phyloP scores from a whole-genome alignment of 2,329 filamentous ascomycete genomes.

The Metarhizium sp. region DNA sequence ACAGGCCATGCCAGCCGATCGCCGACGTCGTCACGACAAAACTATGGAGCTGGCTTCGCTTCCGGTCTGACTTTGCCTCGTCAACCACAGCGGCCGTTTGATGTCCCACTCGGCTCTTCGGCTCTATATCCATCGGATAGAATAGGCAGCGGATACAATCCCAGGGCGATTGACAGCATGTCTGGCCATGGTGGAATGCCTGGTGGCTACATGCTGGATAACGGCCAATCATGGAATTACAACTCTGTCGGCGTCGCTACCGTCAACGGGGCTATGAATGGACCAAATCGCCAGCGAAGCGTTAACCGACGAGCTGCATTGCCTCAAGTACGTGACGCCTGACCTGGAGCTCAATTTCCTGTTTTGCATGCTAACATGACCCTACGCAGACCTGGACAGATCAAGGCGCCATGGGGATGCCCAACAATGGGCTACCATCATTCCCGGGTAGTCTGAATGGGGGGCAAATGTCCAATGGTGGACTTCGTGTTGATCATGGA shows the following conservation, averaged over 20 bases:
- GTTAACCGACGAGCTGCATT: conserved; percentile 52
- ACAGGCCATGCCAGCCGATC: conserved; percentile 48
- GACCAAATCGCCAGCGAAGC: conserved; percentile 46
- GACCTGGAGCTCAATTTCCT: background rate
- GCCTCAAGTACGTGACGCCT: conserved; percentile 55
- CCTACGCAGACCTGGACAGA: conserved; percentile 40
- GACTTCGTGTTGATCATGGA: conserved; percentile 33
- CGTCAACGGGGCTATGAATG: conserved; percentile 55
- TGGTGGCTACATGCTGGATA: conserved; percentile 47
- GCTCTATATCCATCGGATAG: conserved; percentile 64
- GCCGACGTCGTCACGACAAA: conserved; percentile 60
- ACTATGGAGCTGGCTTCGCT: conserved; percentile 44
- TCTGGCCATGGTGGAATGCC: conserved; percentile 29
- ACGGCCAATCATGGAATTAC: conserved; percentile 75
- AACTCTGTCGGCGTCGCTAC: conserved; percentile 56
- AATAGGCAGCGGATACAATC: conserved; percentile 47
- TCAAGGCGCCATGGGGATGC: conserved; percentile 33
- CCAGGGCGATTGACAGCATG: conserved; percentile 48
- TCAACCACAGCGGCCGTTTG: conserved; percentile 65
- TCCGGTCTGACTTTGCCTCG: conserved; percentile 32
- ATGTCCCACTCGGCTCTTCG: conserved; percentile 53
- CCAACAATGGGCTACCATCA: conserved; percentile 24
- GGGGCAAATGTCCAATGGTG: conserved; percentile 28
- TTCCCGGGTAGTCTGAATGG: conserved; percentile 26
- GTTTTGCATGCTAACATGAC: conserved; percentile 1